Conservation (phyloP, 2,329 filamentous ascomycete genomes). For the Colletotrichum euphorbiae region DNA sequence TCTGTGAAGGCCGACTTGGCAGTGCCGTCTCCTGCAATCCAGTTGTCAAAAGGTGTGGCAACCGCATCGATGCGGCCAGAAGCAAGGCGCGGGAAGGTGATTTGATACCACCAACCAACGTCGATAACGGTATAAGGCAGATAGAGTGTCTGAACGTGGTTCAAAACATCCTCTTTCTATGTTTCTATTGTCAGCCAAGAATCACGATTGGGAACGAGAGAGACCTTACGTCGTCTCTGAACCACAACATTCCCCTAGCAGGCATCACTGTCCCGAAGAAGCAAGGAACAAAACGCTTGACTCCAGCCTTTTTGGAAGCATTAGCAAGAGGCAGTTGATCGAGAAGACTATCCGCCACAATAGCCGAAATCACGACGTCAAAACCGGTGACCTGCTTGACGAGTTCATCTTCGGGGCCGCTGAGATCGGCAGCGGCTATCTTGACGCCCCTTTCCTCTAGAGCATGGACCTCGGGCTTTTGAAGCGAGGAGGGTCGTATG, state of each 20-base stretch:
- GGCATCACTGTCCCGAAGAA: conserved; percentile 60
- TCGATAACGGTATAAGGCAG: conserved; percentile 69
- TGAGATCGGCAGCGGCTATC: conserved; percentile 57
- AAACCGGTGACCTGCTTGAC: conserved; percentile 27
- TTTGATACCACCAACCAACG: conserved; percentile 69
- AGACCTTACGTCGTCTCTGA: conserved; percentile 42
- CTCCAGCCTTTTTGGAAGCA: conserved; percentile 61
- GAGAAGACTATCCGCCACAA: conserved; percentile 49
- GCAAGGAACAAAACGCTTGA: conserved; percentile 64
- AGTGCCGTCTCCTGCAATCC: conserved; percentile 59
- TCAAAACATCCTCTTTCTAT: conserved; percentile 61
- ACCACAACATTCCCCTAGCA: conserved; percentile 47
- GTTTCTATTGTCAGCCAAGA: neutral
- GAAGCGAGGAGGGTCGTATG: conserved; percentile 57
- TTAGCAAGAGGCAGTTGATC: conserved; percentile 59
- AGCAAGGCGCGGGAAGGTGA: conserved; percentile 47
- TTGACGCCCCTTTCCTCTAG: conserved; percentile 57
- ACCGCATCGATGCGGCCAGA: conserved; percentile 43
- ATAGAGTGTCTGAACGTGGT: conserved; percentile 58
- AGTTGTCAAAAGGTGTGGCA: conserved; percentile 42
- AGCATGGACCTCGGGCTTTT: conserved; percentile 56
- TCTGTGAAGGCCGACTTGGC: conserved; percentile 58
- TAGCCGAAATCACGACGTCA: conserved; percentile 57
- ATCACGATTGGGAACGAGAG: no score
- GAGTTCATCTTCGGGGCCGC: conserved; percentile 44